Evolutionary conservation across 306 rosid genomes (phyloP), one percentile per base, ranked within the genome.

Genomic region (Abrus pulchellus): DNA sequence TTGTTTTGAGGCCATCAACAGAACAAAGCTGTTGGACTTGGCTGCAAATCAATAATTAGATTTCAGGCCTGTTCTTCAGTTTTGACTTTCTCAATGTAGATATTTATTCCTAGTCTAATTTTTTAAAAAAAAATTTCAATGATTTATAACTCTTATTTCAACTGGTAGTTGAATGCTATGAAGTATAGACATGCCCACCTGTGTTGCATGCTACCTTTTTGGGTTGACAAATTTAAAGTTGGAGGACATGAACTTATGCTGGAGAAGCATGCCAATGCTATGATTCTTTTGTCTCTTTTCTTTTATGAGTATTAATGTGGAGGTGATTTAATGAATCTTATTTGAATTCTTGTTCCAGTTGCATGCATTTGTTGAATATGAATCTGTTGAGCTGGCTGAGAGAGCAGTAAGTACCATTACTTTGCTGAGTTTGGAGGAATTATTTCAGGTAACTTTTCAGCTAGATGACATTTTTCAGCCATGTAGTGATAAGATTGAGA

Each of bases 291-390:
- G 77, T 79, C 69, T 30, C 74, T 59, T 83, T 62, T 41, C 74
- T 68, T 81, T 77, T 77, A 55, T 20, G 40, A 68, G 64, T 44
- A 82, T 70, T 76, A 40, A 33, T 79, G 54, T 62, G 68, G 63
- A 32, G 32, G 70, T 83, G 78, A 76, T 54, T 38, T 48, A 68
- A 60, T 77, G 70, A 80, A 83, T 79, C 90, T 87, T 78, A 88
- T 61, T 28, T 27, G 45, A 38, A 40, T 84, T 50, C 77, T 83
- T 83, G 74, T 88, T 76, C 81, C 87, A 95, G 99, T 89, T 93
- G 91, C 99, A 95, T 86, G 99, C 99, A 72, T 95, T 95, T 84
- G 98, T 95, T 70, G 99, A 95, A 86, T 95, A 93, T 84, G 97
- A 90, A 76, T 90, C 98, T 52, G 90, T 90, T 68, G 99, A 91